Evolutionary conservation across 2,329 filamentous ascomycete species (phyloP).

Genomic region (Epichloe coenophiala): DNA sequence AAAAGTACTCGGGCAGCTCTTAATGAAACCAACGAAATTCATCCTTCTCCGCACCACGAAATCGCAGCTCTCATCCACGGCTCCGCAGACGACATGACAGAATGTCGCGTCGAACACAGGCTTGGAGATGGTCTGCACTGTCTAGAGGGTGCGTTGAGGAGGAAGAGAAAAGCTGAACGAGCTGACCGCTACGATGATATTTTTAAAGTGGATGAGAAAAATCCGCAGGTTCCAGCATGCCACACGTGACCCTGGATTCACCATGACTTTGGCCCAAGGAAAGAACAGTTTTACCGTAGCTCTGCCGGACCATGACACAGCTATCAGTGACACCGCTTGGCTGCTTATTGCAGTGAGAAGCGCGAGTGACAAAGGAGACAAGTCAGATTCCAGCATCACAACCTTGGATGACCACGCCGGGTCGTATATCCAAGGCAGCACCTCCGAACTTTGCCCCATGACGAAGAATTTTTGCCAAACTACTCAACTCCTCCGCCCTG

Average conservation of each 20-base stretch:
- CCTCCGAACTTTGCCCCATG: not conserved
- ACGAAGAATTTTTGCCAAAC: not conserved
- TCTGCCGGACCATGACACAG: slow-evolving; percentile 8
- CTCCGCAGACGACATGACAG: slow-evolving; percentile 43
- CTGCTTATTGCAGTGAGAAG: not conserved
- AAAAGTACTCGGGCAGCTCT: slow-evolving; percentile 42
- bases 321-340: not conserved
- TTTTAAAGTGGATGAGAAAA: not conserved
- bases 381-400: not conserved
- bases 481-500: slow-evolving; percentile 6
- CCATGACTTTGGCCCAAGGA: not conserved
- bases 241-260: slow-evolving; percentile 7
- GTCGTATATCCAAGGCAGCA: slow-evolving; percentile 1
- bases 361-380: not conserved
- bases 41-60: slow-evolving; percentile 42
- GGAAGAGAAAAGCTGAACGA: slow-evolving; percentile 29
- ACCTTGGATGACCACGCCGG: not conserved
- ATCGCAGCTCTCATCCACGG: slow-evolving; percentile 52
- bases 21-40: slow-evolving; percentile 33
- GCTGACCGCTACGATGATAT: not conserved
- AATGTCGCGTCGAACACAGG: slow-evolving; percentile 49
- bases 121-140: slow-evolving; percentile 66
- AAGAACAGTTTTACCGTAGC: slow-evolving; percentile 2
- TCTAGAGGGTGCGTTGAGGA: slow-evolving; percentile 64
- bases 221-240: not conserved